Percentiles rank a stretch among this genome's conserved stretches.
These are phyloP conservation scores for Fusarium aywerte DNA, from an alignment of 2,329 filamentous ascomycete species.

Conservation along the genomic window DNA sequence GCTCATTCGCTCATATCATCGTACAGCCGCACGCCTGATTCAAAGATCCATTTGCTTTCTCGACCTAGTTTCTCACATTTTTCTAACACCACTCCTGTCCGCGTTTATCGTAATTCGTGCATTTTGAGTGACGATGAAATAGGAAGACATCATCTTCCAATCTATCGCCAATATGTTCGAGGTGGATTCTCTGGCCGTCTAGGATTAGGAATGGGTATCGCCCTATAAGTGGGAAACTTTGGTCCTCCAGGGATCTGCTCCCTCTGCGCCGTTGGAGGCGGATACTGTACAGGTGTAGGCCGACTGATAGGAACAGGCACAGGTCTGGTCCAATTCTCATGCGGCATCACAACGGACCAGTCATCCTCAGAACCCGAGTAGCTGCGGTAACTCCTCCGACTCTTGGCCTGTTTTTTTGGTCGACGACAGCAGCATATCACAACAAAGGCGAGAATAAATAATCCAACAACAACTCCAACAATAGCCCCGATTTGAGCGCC, in stretches of 20 bases:
- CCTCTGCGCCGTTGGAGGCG: constrained; percentile 33
- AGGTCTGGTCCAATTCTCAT: constrained; percentile 22
- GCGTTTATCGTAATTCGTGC: background rate
- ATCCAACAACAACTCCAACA: constrained; percentile 53
- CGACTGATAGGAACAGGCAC: constrained; percentile 8
- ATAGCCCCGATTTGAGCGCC: constrained; percentile 56
- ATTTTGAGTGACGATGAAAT: too few relatives aligned
- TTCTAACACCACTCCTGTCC: background rate
- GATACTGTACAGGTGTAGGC: constrained; percentile 24
- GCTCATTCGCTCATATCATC: background rate
- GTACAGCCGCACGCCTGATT: background rate
- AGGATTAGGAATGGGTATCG: constrained; percentile 50
- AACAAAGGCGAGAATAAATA: constrained; percentile 51
- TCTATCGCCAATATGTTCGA: constrained; percentile 8
- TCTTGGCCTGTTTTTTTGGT: constrained; percentile 7
- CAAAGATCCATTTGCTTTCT: background rate
- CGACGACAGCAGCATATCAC: constrained; percentile 51
- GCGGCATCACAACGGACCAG: constrained; percentile 12
- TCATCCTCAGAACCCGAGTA: constrained; percentile 30
- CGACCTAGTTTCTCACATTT: background rate
- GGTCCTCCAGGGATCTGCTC: constrained; percentile 50
- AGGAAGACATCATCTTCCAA: rapidly evolving
- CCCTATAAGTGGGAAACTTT: constrained; percentile 49
- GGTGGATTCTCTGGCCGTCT: constrained; percentile 26
- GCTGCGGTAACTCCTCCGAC: constrained; percentile 24